phyloP scores from a whole-genome alignment of 2,329 filamentous ascomycete genomes.

The Neonectria coccinea region DNA sequence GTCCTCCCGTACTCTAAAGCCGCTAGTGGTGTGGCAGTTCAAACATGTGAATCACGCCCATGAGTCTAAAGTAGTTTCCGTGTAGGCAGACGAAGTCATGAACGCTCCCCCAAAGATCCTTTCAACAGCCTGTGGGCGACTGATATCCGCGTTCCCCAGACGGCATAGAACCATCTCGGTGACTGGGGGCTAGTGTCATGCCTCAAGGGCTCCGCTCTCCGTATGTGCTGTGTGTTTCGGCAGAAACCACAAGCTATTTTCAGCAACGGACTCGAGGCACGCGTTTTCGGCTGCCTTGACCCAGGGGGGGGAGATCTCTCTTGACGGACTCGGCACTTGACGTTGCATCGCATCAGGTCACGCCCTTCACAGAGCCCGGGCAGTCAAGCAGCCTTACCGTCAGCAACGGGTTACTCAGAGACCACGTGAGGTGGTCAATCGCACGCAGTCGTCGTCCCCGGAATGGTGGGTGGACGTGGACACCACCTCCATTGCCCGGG shows the following conservation, averaged over 20 bases:
- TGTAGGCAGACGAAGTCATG: conserved; percentile 6
- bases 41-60: conserved; percentile 39
- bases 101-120: conserved; percentile 15
- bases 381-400: conserved; percentile 34
- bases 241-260: conserved; percentile 25
- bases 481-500: conserved; percentile 22
- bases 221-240: background rate
- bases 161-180: background rate
- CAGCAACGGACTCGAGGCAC: conserved; percentile 17
- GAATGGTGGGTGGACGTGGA: conserved; percentile 30
- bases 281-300: conserved; percentile 22
- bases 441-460: conserved; percentile 17
- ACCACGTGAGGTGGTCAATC: conserved; percentile 39
- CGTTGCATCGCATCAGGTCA: conserved; percentile 19
- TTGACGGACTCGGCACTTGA: conserved; percentile 21
- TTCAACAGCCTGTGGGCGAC: conserved; percentile 13
- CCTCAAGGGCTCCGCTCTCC: background rate
- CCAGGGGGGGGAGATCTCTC: conserved; percentile 16
- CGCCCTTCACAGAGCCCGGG: conserved; percentile 16
- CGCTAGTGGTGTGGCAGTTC: conserved; percentile 29
- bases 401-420: conserved; percentile 37
- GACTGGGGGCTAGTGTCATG: background rate
- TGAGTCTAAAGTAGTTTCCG: conserved; percentile 29
- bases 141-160: background rate
- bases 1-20: conserved; percentile 20